These are phyloP conservation scores for Ramaria sp. DNA, from an alignment of 768 basidiomycete species.

Conservation along the genomic window DNA sequence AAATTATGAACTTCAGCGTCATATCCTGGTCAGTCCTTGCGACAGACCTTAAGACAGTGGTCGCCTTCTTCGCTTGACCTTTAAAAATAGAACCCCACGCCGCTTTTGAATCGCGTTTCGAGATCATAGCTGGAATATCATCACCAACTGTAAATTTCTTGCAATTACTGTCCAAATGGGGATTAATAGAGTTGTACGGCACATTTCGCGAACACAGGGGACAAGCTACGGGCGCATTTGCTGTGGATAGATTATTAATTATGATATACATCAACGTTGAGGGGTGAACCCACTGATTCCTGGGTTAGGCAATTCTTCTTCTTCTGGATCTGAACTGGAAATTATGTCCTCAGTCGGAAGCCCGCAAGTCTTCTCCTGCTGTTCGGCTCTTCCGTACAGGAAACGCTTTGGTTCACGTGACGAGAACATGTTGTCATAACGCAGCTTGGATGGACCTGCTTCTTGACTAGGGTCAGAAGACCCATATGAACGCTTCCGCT, in stretches of 20 bases:
- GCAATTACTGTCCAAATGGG: conserved; percentile 59
- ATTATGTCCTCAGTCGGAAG: conserved; percentile 11
- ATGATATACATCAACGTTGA: background rate
- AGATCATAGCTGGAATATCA: conserved; percentile 14
- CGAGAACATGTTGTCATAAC: background rate
- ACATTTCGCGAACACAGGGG: conserved; percentile 49
- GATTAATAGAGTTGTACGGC: conserved; percentile 40
- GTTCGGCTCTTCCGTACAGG: background rate
- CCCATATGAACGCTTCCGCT: background rate
- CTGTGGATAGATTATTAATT: conserved; percentile 14
- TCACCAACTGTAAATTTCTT: conserved; percentile 18
- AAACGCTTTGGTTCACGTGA: background rate
- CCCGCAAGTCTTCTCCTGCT: background rate
- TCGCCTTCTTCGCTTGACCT: conserved; percentile 15
- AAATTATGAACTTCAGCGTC: background rate
- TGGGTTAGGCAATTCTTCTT: conserved; percentile 16
- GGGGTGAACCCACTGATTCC: conserved; percentile 5
- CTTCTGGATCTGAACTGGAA: conserved; percentile 22
- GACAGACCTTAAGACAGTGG: background rate
- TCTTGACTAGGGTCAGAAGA: background rate
- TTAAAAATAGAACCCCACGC: conserved; percentile 34
- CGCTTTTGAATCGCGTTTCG: conserved; percentile 15
- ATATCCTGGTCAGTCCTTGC: background rate
- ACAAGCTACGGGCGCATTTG: conserved; percentile 33
- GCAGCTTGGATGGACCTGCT: background rate